Conservation (phyloP, 768 basidiomycete genomes). For the Suillus brevipes region DNA sequence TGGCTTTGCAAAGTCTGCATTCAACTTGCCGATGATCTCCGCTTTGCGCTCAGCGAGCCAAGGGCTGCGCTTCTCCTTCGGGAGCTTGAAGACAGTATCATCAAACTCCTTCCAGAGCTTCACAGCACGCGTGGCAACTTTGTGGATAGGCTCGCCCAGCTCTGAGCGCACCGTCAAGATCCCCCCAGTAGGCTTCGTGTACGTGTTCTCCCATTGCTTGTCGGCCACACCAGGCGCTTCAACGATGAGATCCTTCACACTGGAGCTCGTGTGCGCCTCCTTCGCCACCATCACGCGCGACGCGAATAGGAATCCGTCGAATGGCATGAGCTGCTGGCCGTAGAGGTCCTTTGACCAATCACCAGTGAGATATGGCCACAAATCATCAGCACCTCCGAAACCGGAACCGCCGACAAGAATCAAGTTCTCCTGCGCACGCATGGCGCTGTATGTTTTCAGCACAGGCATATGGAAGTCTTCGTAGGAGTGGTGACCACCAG, state of each 20-base stretch:
- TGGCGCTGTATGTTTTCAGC: constrained; percentile 83
- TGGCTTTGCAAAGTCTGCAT: constrained; percentile 93
- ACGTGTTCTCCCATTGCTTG: constrained; percentile 91
- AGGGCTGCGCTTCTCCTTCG: constrained; percentile 89
- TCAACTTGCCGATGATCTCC: constrained; percentile 88
- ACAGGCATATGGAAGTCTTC: constrained; percentile 99
- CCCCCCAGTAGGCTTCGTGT: constrained; percentile 91
- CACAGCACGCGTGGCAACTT: constrained; percentile 95
- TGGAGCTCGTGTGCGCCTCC: constrained; percentile 92
- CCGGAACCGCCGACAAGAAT: constrained; percentile 92
- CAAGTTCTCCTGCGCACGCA: constrained; percentile 88
- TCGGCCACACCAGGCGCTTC: constrained; percentile 92
- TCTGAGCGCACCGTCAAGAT: constrained; percentile 97
- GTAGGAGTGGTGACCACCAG: constrained; percentile 97
- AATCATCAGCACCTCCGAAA: constrained; percentile 91
- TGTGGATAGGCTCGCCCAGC: constrained; percentile 98
- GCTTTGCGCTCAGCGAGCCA: constrained; percentile 89
- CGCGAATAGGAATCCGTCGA: constrained; percentile 95
- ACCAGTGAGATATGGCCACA: constrained; percentile 96
- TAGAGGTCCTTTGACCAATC: constrained; percentile 88
- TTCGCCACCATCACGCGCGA: constrained; percentile 98
- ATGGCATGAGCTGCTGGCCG: constrained; percentile 93
- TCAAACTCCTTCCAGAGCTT: constrained; percentile 99
- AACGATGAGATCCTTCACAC: constrained; percentile 96
- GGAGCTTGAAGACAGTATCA: constrained; percentile 90